phyloP scores from a whole-genome alignment of 768 basidiomycete genomes.

The Boletus sp. region DNA sequence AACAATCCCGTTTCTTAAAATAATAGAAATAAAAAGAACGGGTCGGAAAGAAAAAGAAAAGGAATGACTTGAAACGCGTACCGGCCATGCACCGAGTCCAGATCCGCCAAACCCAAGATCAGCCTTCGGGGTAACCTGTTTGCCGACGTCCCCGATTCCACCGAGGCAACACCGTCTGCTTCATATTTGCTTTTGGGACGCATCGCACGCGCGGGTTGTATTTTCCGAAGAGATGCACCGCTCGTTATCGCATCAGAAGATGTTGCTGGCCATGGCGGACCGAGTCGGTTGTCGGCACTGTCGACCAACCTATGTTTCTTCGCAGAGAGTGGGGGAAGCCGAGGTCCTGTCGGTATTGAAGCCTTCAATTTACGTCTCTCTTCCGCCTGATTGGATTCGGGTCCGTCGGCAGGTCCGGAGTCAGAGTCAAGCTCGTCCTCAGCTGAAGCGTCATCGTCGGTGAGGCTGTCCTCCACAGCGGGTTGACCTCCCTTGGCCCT shows the following conservation, averaged over 20 bases:
- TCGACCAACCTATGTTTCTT: constrained; percentile 27
- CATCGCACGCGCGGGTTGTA: constrained; percentile 23
- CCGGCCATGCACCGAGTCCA: constrained; percentile 62
- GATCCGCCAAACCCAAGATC: constrained; percentile 47
- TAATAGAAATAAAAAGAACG: constrained; percentile 1
- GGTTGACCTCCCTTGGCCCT: constrained; percentile 37
- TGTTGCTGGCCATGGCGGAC: constrained; percentile 21
- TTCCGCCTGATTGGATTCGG: constrained; percentile 19
- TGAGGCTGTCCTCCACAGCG: constrained; percentile 25
- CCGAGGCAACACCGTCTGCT: constrained; percentile 15
- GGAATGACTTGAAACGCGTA: constrained; percentile 33
- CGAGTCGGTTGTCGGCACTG: constrained; percentile 17
- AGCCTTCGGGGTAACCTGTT: constrained; percentile 28
- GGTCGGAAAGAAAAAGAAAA: neutral
- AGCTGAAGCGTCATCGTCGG: constrained; percentile 31
- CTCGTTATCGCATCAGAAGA: constrained; percentile 15
- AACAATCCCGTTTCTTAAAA: constrained; percentile 5
- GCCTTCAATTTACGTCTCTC: constrained; percentile 28
- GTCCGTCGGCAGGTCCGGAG: constrained; percentile 26
- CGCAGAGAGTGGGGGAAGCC: constrained; percentile 14
- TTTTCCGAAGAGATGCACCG: constrained; percentile 18
- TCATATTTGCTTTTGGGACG: constrained; percentile 30
- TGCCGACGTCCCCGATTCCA: constrained; percentile 15
- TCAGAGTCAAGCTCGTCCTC: constrained; percentile 41
- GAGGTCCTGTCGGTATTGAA: constrained; percentile 18